Conservation (phyloP, 2,329 filamentous ascomycete genomes). For the Cladosporium sp. region DNA sequence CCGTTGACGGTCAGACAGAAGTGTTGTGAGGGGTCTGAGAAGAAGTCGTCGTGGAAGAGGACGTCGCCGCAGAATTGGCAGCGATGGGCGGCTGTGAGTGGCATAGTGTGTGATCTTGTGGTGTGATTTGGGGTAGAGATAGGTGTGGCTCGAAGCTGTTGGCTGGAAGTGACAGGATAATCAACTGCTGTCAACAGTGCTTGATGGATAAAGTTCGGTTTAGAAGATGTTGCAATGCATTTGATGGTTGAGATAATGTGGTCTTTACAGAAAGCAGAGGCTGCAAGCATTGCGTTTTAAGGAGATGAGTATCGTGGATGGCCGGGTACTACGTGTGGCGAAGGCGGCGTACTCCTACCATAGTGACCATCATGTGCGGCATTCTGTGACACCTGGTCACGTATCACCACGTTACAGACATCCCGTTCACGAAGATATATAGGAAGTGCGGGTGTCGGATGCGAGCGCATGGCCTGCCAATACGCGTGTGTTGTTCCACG, state of each 20-base stretch:
- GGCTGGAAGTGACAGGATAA: background rate
- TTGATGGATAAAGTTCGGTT: background rate
- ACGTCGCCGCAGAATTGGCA: conserved; percentile 31
- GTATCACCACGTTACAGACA: background rate
- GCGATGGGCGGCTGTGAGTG: conserved; percentile 10
- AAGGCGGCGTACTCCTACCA: background rate
- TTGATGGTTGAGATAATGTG: background rate
- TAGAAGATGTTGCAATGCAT: background rate
- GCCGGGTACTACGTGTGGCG: background rate
- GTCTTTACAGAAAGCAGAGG: too few relatives aligned
- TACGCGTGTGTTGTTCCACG: background rate
- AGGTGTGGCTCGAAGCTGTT: background rate
- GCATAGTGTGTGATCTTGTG: background rate
- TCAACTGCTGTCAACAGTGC: background rate
- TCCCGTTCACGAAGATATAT: background rate
- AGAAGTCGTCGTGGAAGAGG: conserved; percentile 27
- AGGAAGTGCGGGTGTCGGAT: background rate
- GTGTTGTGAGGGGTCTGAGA: conserved; percentile 26
- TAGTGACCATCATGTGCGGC: background rate
- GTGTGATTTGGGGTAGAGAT: background rate
- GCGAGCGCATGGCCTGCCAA: background rate
- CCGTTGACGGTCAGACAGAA: conserved; percentile 13
- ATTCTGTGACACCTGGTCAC: background rate
- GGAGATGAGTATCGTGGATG: too few relatives aligned
- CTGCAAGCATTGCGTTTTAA: too few relatives aligned